Conservation (phyloP, 257 asterid genomes). For the Solanum arcanum region DNA sequence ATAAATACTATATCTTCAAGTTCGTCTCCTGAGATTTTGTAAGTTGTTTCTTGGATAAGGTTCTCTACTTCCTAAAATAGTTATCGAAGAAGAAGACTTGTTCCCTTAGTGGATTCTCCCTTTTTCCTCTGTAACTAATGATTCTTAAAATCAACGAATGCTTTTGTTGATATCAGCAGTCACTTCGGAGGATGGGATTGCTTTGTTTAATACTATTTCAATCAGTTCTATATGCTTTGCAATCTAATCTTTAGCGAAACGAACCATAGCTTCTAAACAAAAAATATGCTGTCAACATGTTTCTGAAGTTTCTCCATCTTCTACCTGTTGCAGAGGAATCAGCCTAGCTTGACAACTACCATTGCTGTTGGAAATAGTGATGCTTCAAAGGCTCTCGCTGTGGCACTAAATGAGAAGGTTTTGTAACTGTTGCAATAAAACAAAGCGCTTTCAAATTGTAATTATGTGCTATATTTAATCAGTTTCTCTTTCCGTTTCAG, state of each 20-base stretch:
- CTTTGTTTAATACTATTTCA: background rate
- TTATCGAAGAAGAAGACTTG: background rate
- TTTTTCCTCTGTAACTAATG: background rate
- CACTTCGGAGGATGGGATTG: background rate
- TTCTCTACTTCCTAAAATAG: background rate
- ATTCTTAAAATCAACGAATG: background rate
- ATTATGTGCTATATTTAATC: background rate
- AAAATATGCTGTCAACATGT: background rate
- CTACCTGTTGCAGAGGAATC: slow-evolving; percentile 31
- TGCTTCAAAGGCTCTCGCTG: slow-evolving; percentile 54
- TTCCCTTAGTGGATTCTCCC: background rate
- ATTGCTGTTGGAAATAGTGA: slow-evolving; percentile 28
- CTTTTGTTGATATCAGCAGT: background rate
- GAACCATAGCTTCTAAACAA: background rate
- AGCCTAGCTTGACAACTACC: slow-evolving; percentile 20
- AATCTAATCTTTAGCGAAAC: background rate
- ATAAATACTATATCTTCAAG: background rate
- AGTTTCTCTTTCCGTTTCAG: slow-evolving; percentile 27
- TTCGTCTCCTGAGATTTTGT: background rate
- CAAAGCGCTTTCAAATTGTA: background rate
- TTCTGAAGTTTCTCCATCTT: background rate
- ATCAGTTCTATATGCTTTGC: background rate
- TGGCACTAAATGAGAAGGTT: slow-evolving; percentile 95
- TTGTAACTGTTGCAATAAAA: slow-evolving; percentile 1
- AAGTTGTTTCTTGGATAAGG: background rate